Percentiles rank a stretch among this genome's conserved stretches.
These are phyloP conservation scores for Backusella tuberculispora DNA, from an alignment of 192 early-diverging fungal species.

Conservation along the genomic window DNA sequence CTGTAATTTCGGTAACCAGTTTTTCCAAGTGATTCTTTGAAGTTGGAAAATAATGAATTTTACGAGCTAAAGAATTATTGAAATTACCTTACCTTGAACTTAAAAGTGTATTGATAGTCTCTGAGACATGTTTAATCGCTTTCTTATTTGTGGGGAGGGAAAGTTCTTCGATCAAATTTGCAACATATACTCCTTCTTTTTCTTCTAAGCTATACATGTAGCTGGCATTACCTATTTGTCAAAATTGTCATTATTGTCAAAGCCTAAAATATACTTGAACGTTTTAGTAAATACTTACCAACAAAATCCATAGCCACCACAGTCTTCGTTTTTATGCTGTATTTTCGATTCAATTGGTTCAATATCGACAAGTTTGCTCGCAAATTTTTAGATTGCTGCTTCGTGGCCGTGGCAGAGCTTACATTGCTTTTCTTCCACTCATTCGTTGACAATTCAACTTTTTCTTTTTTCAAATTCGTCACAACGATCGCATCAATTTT, in stretches of 20 bases:
- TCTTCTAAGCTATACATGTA: slow-evolving; percentile 1
- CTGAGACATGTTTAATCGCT: neutral
- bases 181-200: slow-evolving; percentile 1
- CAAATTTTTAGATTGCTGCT: slow-evolving; percentile 5
- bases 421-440: neutral
- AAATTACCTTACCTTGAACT: slow-evolving; percentile 6
- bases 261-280: neutral
- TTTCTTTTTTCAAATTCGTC: neutral
- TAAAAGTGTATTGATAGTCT: neutral
- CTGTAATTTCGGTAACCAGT: neutral
- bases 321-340: slow-evolving; percentile 13
- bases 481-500: neutral
- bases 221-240: neutral
- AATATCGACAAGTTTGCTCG: slow-evolving; percentile 3
- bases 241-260: neutral
- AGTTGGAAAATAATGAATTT: slow-evolving; percentile 7
- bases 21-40: slow-evolving; percentile 5
- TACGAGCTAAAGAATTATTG: neutral
- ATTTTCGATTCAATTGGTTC: slow-evolving; percentile 4
- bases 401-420: neutral
- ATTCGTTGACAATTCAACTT: neutral
- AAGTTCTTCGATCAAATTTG: neutral
- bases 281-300: too few species aligned
- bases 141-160: neutral
- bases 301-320: slow-evolving; percentile 1